Percentiles rank a stretch among this genome's conserved stretches.
phyloP scores from a whole-genome alignment of 768 basidiomycete species.

The Lyophyllum decastes region DNA sequence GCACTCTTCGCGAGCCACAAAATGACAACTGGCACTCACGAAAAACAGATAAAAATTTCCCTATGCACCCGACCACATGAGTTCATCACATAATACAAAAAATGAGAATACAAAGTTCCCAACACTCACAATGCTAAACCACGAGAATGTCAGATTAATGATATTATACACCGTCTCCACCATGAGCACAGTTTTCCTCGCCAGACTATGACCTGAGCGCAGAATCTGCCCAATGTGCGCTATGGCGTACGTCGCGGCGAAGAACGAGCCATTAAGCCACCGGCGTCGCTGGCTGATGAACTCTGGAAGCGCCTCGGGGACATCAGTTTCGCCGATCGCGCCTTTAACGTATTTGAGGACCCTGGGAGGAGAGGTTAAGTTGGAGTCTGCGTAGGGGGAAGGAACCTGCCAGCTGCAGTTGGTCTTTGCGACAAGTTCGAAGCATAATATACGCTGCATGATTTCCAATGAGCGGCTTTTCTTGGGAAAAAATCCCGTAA shows the following conservation, averaged over 20 bases:
- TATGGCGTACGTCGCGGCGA: constrained; percentile 91
- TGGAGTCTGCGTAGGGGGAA: not conserved
- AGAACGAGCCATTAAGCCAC: constrained; percentile 93
- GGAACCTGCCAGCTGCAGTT: constrained; percentile 71
- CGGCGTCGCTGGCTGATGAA: constrained; percentile 91
- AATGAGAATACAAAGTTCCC: not conserved
- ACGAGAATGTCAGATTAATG: constrained; percentile 85
- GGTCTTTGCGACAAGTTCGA: constrained; percentile 75
- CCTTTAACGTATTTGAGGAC: constrained; percentile 95
- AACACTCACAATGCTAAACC: constrained; percentile 83
- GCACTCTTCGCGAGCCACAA: not conserved
- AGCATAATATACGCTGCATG: constrained; percentile 76
- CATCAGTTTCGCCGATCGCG: constrained; percentile 91
- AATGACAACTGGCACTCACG: constrained; percentile 45
- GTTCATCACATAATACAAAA: not conserved
- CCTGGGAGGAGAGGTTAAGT: constrained; percentile 48
- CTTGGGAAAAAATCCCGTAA: not conserved
- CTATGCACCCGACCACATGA: constrained; percentile 32
- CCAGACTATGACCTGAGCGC: constrained; percentile 77
- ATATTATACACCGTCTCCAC: constrained; percentile 86
- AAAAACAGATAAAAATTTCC: constrained; percentile 98
- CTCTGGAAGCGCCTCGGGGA: constrained; percentile 89
- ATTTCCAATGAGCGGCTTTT: constrained; percentile 14
- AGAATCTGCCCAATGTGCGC: constrained; percentile 83
- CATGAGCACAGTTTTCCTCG: constrained; percentile 73